These are phyloP conservation scores for Plasmodium malariae DNA, from an alignment of 169 alveolate genomes.

Conservation along the genomic window DNA sequence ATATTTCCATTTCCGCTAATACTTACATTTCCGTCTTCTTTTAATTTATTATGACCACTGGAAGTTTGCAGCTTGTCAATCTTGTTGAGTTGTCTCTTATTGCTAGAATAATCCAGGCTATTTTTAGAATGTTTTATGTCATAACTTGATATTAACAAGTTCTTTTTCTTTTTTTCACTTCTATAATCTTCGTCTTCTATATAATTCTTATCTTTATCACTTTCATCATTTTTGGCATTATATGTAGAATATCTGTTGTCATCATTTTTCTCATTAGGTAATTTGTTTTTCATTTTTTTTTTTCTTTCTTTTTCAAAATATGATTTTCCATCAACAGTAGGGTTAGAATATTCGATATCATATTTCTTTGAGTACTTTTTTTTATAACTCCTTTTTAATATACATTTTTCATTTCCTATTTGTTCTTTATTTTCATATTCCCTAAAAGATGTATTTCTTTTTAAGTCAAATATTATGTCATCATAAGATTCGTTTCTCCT, in stretches of 20 bases:
- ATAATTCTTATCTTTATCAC: conserved; percentile 10
- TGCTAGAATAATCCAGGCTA: conserved; percentile 7
- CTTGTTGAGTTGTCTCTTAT: not conserved
- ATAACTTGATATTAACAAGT: conserved; percentile 7
- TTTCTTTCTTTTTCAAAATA: conserved; percentile 9
- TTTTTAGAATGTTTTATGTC: conserved; percentile 1
- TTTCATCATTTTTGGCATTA: conserved; percentile 5
- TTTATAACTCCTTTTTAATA: not conserved
- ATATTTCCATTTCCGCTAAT: no score
- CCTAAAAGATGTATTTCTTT: not conserved
- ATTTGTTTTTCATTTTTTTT: not conserved
- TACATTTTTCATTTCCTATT: not conserved
- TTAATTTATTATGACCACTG: not conserved
- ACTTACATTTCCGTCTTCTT: conserved; percentile 3
- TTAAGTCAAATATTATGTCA: conserved; percentile 27
- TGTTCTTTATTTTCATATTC: not conserved
- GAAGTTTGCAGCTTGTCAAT: not conserved
- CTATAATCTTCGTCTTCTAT: not conserved
- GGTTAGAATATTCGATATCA: not conserved
- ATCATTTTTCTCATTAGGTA: not conserved
- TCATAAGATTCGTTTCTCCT: conserved; percentile 34
- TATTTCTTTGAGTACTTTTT: not conserved
- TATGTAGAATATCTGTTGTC: not conserved
- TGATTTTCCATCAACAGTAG: not conserved
- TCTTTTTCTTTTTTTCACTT: not conserved